phyloP scores from a whole-genome alignment of 371 early-diverging fungal species.

The Mortierella sp. region DNA sequence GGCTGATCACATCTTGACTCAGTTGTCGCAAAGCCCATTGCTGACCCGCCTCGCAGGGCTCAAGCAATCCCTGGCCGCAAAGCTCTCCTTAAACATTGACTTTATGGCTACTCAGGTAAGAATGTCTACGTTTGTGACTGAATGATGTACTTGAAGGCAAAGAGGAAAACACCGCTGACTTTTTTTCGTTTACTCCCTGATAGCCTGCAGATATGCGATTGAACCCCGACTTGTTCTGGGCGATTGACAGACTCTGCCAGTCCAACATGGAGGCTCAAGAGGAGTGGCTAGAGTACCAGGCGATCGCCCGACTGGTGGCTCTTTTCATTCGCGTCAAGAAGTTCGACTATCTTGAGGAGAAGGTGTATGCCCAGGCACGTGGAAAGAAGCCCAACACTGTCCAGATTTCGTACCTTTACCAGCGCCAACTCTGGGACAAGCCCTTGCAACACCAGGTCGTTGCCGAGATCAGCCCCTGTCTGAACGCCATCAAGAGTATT shows the following conservation, averaged over 20 bases:
- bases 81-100: conserved; percentile 27
- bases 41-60: conserved; percentile 32
- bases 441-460: conserved; percentile 56
- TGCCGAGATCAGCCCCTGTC: conserved; percentile 54
- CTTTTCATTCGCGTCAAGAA: conserved; percentile 58
- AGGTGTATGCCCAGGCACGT: conserved; percentile 49
- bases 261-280: conserved; percentile 25
- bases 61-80: conserved; percentile 34
- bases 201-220: conserved; percentile 55
- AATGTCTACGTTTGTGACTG: neutral
- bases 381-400: conserved; percentile 53
- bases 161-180: neutral
- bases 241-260: conserved; percentile 41
- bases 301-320: conserved; percentile 42
- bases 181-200: neutral
- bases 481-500: conserved; percentile 44
- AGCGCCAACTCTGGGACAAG: conserved; percentile 56
- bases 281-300: conserved; percentile 51
- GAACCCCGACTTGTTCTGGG: conserved; percentile 57
- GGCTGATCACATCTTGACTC: conserved; percentile 45
- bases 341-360: conserved; percentile 44
- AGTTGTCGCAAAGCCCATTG: conserved; percentile 37
- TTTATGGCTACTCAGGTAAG: conserved; percentile 54
- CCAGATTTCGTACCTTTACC: conserved; percentile 52
- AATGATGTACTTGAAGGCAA: too few species aligned